Evolutionary conservation across 106 monocot species (phyloP).

Genomic region (Allium sativum): DNA sequence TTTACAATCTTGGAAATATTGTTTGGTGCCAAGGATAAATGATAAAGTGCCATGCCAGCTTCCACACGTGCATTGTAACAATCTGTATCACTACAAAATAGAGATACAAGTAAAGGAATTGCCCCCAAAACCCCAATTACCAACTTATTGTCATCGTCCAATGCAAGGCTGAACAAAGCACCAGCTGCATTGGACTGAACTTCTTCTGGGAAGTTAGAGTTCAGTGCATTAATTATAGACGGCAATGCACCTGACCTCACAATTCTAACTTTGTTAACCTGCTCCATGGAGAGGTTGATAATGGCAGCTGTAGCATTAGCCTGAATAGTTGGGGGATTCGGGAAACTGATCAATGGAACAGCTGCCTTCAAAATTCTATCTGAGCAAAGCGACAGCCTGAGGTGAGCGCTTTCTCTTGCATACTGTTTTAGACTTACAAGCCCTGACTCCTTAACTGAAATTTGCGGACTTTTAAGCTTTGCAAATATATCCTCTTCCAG

Average conservation of each 20-base stretch:
- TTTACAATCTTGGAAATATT: slow-evolving; percentile 47
- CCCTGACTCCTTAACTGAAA: slow-evolving; percentile 31
- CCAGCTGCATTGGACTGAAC: slow-evolving; percentile 60
- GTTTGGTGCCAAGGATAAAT: slow-evolving; percentile 31
- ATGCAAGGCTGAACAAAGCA: slow-evolving; percentile 59
- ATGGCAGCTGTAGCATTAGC: slow-evolving; percentile 43
- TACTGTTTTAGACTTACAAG: slow-evolving; percentile 32
- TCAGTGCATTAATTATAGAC: slow-evolving; percentile 36
- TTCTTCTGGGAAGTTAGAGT: slow-evolving; percentile 7
- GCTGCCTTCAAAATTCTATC: slow-evolving; percentile 24
- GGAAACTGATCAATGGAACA: slow-evolving; percentile 32
- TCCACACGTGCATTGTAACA: slow-evolving; percentile 32
- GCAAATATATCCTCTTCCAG: slow-evolving; percentile 34
- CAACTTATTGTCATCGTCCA: slow-evolving; percentile 51
- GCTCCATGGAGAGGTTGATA: slow-evolving; percentile 71
- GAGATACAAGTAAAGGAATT: slow-evolving; percentile 50
- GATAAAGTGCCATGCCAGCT: slow-evolving; percentile 63
- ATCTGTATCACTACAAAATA: slow-evolving; percentile 21
- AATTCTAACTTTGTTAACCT: slow-evolving; percentile 45
- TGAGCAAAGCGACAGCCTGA: slow-evolving; percentile 46
- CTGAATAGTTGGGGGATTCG: slow-evolving; percentile 19
- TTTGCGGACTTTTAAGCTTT: slow-evolving; percentile 21
- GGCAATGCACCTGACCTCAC: slow-evolving; percentile 57
- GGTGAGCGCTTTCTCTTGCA: slow-evolving; percentile 32
- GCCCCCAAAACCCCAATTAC: slow-evolving; percentile 68